phyloP scores from a whole-genome alignment of 345 rosid genomes.

The Fremontodendron californicum region DNA sequence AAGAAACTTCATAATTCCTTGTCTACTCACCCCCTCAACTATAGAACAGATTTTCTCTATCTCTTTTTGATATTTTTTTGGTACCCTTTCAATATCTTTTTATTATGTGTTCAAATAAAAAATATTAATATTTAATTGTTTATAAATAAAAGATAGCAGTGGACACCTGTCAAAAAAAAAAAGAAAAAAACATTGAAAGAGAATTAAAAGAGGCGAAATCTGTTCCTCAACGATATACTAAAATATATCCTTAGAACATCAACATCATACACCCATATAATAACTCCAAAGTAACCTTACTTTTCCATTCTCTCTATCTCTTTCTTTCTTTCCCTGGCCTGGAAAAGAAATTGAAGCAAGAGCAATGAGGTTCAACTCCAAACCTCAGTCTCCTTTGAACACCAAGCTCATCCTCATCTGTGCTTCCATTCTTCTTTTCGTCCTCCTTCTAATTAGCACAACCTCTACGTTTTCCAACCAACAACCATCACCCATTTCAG shows the following conservation, averaged over 20 bases:
- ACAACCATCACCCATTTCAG: not conserved
- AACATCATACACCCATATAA: not conserved
- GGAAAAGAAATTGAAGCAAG: not conserved
- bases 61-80: too few relatives aligned
- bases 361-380: constrained; percentile 8
- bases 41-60: too few relatives aligned
- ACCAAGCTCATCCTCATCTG: constrained; percentile 10
- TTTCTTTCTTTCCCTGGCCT: not conserved
- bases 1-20: not conserved
- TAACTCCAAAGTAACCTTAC: not conserved
- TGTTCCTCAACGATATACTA: not conserved
- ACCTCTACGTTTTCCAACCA: not conserved
- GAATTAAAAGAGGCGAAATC: too few relatives aligned
- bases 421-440: constrained; percentile 8
- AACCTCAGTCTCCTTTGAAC: not conserved
- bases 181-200: too few relatives aligned
- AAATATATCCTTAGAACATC: not conserved
- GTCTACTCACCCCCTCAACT: not conserved
- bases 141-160: too few relatives aligned
- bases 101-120: too few relatives aligned
- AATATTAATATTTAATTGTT: too few relatives aligned
- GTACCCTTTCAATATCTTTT: too few relatives aligned
- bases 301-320: not conserved
- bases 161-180: too few relatives aligned
- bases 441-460: not conserved